A percentile compares a stretch with the other conserved stretches of the same genome.
Conservation (phyloP, 1,284 basidiomycete genomes). For the Trichosporon sp. region DNA sequence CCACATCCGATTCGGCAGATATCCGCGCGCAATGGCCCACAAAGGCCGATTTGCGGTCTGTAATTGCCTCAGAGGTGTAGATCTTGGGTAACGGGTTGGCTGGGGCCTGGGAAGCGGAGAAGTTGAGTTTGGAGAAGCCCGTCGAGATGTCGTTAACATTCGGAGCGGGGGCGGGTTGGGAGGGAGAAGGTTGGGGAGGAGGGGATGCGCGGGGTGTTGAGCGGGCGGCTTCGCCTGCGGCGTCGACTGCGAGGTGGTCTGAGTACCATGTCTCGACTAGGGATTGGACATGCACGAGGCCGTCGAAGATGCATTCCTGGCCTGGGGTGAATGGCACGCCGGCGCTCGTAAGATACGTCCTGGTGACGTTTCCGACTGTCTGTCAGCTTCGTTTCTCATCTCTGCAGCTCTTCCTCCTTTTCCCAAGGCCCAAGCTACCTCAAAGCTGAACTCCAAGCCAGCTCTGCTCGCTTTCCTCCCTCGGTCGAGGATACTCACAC, state of each 20-base stretch:
- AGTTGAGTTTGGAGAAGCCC: conserved; percentile 19
- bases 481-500: conserved; percentile 42
- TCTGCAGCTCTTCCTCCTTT: not conserved
- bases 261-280: conserved; percentile 71
- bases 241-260: conserved; percentile 64
- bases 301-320: conserved; percentile 83
- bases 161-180: not conserved
- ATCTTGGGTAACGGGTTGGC: conserved; percentile 56
- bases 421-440: too few relatives aligned
- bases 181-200: not conserved
- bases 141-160: conserved; percentile 2
- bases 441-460: not conserved
- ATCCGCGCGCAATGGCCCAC: conserved; percentile 79
- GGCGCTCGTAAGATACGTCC: conserved; percentile 75
- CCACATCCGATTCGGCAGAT: conserved; percentile 74
- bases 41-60: conserved; percentile 79
- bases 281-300: conserved; percentile 74
- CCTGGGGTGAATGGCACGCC: conserved; percentile 75
- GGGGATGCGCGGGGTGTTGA: conserved; percentile 35
- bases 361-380: conserved; percentile 69
- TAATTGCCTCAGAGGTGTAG: conserved; percentile 71
- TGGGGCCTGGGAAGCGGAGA: not conserved
- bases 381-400: not conserved
- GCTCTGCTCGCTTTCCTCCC: not conserved
- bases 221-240: conserved; percentile 63